A percentile compares a stretch with the other conserved stretches of the same genome.
phyloP scores from a whole-genome alignment of 208 protist genomes.

The Trypanosomatidae sp. region DNA sequence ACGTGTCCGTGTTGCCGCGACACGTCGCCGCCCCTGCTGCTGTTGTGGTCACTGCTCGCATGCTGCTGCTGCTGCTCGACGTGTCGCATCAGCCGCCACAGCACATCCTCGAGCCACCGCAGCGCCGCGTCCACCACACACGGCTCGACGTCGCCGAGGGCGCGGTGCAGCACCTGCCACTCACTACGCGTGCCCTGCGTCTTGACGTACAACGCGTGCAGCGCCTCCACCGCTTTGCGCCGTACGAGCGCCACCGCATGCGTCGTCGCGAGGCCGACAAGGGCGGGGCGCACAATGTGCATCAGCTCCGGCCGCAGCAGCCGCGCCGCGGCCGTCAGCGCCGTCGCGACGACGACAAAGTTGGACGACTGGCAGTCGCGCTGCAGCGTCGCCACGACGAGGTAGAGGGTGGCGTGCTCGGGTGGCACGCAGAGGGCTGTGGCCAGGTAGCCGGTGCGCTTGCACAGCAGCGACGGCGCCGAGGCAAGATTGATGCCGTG shows the following conservation, averaged over 20 bases:
- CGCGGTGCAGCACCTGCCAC: slow-evolving; percentile 39
- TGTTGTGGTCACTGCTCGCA: slow-evolving; percentile 92
- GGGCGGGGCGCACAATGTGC: slow-evolving; percentile 51
- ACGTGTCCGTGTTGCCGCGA: not conserved
- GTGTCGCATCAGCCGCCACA: slow-evolving; percentile 76
- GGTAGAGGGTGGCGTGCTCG: slow-evolving; percentile 45
- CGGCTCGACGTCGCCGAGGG: slow-evolving; percentile 93
- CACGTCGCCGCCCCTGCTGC: slow-evolving; percentile 18
- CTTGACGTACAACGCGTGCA: not conserved
- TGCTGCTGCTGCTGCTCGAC: slow-evolving; percentile 81
- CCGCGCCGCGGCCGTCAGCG: slow-evolving; percentile 59
- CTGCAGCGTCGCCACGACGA: slow-evolving; percentile 89
- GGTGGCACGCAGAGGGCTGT: slow-evolving; percentile 14
- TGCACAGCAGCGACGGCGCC: too few species aligned
- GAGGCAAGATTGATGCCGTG: too few species aligned
- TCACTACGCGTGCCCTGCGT: not conserved
- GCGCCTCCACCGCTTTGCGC: slow-evolving; percentile 9
- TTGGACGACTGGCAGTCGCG: slow-evolving; percentile 91
- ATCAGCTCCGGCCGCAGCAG: slow-evolving; percentile 85
- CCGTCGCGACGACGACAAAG: slow-evolving; percentile 85
- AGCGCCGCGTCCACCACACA: slow-evolving; percentile 91
- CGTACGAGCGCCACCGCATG: slow-evolving; percentile 60
- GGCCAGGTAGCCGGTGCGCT: too few species aligned
- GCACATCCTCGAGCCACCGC: slow-evolving; percentile 60
- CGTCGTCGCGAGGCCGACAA: slow-evolving; percentile 47